phyloP scores from a whole-genome alignment of 2,329 filamentous ascomycete species.

The Microdochium trichocladiopsis region DNA sequence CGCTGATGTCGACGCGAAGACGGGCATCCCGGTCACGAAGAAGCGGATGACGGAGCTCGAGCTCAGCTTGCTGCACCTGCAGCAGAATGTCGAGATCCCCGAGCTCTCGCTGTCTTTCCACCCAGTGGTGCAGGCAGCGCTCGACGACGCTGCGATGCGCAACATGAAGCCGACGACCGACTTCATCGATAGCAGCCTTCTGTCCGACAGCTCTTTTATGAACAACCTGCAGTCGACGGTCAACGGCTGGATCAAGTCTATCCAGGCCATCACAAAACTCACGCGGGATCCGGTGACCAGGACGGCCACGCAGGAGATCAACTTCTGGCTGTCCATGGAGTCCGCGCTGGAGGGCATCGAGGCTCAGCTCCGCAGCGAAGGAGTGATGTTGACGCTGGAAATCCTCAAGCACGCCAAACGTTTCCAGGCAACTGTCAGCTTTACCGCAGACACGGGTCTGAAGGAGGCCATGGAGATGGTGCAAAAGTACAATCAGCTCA shows the following conservation, averaged over 20 bases:
- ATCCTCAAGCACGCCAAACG: slow-evolving; percentile 96
- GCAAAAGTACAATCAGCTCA: slow-evolving; percentile 97
- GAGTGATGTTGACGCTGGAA: slow-evolving; percentile 84
- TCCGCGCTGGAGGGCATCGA: slow-evolving; percentile 88
- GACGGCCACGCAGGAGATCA: slow-evolving; percentile 94
- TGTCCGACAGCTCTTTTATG: slow-evolving; percentile 85
- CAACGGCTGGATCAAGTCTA: slow-evolving; percentile 98
- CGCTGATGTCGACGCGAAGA: slow-evolving; percentile 83
- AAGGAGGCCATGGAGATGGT: slow-evolving; percentile 96
- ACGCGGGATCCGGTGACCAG: slow-evolving; percentile 69
- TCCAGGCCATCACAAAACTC: slow-evolving; percentile 92
- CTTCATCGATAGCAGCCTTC: slow-evolving; percentile 64
- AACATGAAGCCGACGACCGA: slow-evolving; percentile 68
- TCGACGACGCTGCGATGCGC: slow-evolving; percentile 68
- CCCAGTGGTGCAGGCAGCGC: slow-evolving; percentile 75
- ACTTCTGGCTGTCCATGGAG: slow-evolving; percentile 99
- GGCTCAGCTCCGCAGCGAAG: slow-evolving; percentile 77
- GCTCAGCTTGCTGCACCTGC: slow-evolving; percentile 80
- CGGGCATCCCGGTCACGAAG: slow-evolving; percentile 93
- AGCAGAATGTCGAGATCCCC: slow-evolving; percentile 97
- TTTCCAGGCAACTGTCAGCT: slow-evolving; percentile 95
- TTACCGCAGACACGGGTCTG: slow-evolving; percentile 88
- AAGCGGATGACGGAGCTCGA: slow-evolving; percentile 95
- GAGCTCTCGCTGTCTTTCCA: slow-evolving; percentile 84
- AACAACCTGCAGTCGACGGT: slow-evolving; percentile 91